Conservation (phyloP, 116 monocot species). For the Cymodocea nodosa region DNA sequence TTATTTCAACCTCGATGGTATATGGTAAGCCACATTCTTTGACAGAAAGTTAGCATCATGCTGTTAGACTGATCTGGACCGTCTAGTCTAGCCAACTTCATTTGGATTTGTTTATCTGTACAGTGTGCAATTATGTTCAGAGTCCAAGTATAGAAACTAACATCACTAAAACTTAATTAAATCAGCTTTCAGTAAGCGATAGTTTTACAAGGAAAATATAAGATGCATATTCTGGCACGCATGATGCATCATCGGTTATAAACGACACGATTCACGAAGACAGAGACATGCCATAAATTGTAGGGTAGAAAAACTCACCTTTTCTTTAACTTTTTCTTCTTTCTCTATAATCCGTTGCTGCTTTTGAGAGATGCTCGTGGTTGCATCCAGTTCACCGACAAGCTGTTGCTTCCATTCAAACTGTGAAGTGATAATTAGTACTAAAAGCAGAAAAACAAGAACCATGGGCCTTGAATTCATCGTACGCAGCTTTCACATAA, state of each 20-base stretch:
- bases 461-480: conserved; percentile 50
- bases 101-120: not conserved
- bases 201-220: not conserved
- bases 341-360: conserved; percentile 18
- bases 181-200: not conserved
- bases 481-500: conserved; percentile 6
- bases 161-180: not conserved
- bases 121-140: not conserved
- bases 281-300: too few relatives aligned
- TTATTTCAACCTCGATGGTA: too few relatives aligned
- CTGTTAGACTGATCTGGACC: too few relatives aligned
- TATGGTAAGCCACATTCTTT: too few relatives aligned
- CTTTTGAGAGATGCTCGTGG: conserved; percentile 11
- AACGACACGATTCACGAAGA: too few relatives aligned
- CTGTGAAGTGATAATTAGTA: conserved; percentile 54
- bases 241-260: too few relatives aligned
- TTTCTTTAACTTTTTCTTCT: conserved; percentile 48
- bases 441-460: conserved; percentile 37
- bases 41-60: too few relatives aligned
- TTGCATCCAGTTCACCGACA: conserved; percentile 23
- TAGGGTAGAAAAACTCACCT: conserved; percentile 16
- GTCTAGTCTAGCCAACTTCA: too few relatives aligned
- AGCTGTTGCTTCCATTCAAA: conserved; percentile 69
- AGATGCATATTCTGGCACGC: not conserved
- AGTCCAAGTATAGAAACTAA: not conserved